Conservation (phyloP, 176 grass and related monocot genomes). For the Ensete ventricosum region DNA sequence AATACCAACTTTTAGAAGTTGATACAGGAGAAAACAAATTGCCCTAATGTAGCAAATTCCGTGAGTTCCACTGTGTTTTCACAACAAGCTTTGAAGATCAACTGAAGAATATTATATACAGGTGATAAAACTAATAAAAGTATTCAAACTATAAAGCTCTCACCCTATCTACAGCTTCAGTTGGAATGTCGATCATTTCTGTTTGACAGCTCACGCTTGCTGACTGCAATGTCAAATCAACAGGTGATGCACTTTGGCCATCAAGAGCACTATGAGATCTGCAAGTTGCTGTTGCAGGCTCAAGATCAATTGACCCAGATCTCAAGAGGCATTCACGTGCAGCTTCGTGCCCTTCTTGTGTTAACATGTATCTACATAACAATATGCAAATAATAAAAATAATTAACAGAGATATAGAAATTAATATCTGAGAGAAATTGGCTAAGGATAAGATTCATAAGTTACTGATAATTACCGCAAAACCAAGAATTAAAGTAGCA, state of each 20-base stretch:
- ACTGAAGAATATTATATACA: no score
- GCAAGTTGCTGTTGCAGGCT: slow-evolving; percentile 1
- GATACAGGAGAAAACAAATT: background rate
- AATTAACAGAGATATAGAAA: slow-evolving; percentile 5
- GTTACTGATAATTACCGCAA: no score
- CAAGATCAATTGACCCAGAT: slow-evolving; percentile 41
- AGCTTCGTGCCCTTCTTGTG: slow-evolving; percentile 58
- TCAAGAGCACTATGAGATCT: slow-evolving; percentile 4
- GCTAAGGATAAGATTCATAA: no score
- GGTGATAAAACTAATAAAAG: background rate
- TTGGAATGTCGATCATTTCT: background rate
- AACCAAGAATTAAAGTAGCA: no score
- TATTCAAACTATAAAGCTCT: background rate
- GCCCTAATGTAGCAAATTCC: no score
- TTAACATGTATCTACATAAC: slow-evolving; percentile 56
- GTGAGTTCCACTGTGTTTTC: background rate
- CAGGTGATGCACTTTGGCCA: slow-evolving; percentile 4
- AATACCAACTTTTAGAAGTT: background rate
- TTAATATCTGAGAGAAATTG: background rate
- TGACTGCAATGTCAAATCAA: background rate
- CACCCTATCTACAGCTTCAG: background rate
- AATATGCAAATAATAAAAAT: slow-evolving; percentile 12
- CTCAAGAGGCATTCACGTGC: slow-evolving; percentile 51
- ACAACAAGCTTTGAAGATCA: no score
- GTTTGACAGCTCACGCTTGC: background rate